Conservation (phyloP, 73 alveolate genomes). For the Paramecium bursaria region DNA sequence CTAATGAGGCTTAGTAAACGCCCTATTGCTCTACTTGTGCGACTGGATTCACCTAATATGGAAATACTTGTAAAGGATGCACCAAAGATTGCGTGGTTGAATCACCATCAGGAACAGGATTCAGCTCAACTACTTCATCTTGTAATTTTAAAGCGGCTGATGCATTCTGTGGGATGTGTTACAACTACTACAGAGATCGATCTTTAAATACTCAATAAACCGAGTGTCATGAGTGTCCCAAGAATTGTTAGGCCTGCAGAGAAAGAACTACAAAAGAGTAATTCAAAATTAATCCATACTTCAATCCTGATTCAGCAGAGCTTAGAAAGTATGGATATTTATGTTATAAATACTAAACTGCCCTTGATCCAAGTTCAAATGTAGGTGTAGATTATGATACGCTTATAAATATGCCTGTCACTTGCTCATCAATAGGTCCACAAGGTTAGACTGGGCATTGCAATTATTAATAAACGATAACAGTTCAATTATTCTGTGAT, state of each 20-base stretch:
- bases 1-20: not conserved
- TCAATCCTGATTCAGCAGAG: not conserved
- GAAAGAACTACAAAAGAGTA: constrained; percentile 2
- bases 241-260: constrained; percentile 40
- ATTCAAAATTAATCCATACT: constrained; percentile 6
- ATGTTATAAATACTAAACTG: constrained; percentile 7
- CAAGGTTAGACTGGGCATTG: constrained; percentile 23
- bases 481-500: not conserved
- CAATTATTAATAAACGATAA: not conserved
- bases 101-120: not conserved
- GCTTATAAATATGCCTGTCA: constrained; percentile 30
- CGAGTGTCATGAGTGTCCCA: constrained; percentile 51
- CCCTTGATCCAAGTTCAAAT: too few relatives aligned
- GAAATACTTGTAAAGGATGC: constrained; percentile 38
- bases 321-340: not conserved
- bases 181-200: not conserved
- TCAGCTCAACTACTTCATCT: not conserved
- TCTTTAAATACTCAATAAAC: not conserved
- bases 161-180: constrained; percentile 21
- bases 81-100: constrained; percentile 3
- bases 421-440: not conserved
- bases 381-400: constrained; percentile 18
- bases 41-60: constrained; percentile 8
- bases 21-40: not conserved
- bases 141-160: not conserved